Conservation (phyloP, 2,329 filamentous ascomycete species). For the Bipolaris cookei region DNA sequence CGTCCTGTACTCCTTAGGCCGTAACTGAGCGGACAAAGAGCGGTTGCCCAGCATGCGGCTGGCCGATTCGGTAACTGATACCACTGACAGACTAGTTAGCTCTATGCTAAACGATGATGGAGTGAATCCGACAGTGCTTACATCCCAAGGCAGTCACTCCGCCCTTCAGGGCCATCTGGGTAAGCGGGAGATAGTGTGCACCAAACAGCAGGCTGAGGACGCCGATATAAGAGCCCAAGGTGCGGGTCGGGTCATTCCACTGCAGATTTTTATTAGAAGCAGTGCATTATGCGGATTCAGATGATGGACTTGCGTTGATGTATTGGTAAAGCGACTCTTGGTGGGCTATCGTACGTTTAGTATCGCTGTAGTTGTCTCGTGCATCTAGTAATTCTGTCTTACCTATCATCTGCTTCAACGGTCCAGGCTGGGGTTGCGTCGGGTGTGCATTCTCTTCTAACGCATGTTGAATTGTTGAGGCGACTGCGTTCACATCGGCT, state of each 20-base stretch:
- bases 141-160: conserved; percentile 4
- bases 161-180: conserved; percentile 4
- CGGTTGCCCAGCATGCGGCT: background rate
- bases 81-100: background rate
- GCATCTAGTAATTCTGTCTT: background rate
- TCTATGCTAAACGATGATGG: background rate
- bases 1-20: background rate
- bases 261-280: background rate
- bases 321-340: background rate
- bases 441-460: background rate
- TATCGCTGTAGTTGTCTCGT: background rate
- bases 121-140: background rate
- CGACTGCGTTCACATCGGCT: background rate
- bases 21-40: background rate
- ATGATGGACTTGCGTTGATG: background rate
- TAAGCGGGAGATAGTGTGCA: conserved; percentile 4
- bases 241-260: background rate
- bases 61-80: background rate
- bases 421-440: background rate
- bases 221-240: background rate
- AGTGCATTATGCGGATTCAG: no score
- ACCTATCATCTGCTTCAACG: background rate
- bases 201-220: background rate
- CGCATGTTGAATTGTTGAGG: background rate
- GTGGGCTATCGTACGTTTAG: background rate